phyloP scores from a whole-genome alignment of 495 filamentous ascomycete species.

The Cairneyella variabilis region DNA sequence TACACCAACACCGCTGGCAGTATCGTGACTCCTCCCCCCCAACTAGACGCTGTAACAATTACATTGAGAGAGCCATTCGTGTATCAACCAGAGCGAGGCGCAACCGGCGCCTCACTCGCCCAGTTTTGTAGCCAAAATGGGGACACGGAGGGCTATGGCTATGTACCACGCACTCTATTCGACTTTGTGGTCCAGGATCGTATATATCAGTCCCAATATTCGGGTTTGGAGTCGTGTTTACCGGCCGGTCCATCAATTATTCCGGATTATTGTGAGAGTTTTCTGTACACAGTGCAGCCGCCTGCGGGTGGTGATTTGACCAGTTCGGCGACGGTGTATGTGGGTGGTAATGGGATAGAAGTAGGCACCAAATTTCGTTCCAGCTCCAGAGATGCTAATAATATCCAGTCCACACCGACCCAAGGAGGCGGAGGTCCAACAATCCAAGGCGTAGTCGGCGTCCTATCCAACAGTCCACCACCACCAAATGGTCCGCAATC shows the following conservation, averaged over 20 bases:
- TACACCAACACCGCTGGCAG: conserved; percentile 1
- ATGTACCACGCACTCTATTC: conserved; percentile 18
- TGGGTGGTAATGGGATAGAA: not conserved
- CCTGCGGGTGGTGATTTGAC: not conserved
- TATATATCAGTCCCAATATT: conserved; percentile 7
- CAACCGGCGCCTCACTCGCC: not conserved
- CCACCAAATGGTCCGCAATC: not conserved
- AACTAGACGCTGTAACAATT: conserved; percentile 5
- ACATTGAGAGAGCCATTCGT: conserved; percentile 20
- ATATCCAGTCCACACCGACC: not conserved
- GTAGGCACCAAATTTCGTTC: too few species aligned
- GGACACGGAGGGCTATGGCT: conserved; percentile 13
- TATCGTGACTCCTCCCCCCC: not conserved
- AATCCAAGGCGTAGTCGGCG: too few species aligned
- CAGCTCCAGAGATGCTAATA: not conserved
- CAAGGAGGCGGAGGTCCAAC: not conserved
- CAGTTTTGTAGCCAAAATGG: not conserved
- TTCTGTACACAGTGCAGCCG: not conserved
- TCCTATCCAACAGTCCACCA: too few species aligned
- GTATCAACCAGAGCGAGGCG: conserved; percentile 5
- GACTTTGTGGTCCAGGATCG: conserved; percentile 12
- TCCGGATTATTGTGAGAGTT: not conserved
- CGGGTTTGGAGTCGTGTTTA: conserved; percentile 14
- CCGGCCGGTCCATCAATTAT: conserved; percentile 19
- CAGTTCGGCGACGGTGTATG: not conserved